Percentiles rank a stretch among this genome's conserved stretches.
Evolutionary conservation across 2,329 filamentous ascomycete genomes (phyloP).

Genomic region (Fonsecaea erecta): DNA sequence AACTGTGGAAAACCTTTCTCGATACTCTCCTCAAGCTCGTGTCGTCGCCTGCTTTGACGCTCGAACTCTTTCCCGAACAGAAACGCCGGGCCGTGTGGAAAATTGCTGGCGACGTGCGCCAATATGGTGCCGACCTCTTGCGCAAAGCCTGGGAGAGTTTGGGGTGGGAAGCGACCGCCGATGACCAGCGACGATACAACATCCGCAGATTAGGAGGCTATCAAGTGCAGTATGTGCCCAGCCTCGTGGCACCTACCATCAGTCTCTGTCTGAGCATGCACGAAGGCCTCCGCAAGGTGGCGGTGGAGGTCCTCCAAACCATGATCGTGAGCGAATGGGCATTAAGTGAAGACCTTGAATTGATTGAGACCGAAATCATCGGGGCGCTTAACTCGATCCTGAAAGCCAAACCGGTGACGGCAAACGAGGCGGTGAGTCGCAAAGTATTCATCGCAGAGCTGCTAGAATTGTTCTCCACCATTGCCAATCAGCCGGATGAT

Average conservation of each 20-base stretch:
- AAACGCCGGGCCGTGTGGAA: constrained; percentile 98
- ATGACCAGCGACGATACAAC: constrained; percentile 78
- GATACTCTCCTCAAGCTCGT: constrained; percentile 86
- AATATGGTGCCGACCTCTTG: constrained; percentile 85
- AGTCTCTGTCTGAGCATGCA: constrained; percentile 95
- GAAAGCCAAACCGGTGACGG: constrained; percentile 74
- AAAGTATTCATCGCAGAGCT: constrained; percentile 91
- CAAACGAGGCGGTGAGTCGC: constrained; percentile 82
- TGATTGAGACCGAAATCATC: constrained; percentile 95
- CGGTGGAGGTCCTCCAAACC: constrained; percentile 89
- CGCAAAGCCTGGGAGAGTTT: constrained; percentile 91
- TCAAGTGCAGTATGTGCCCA: constrained; percentile 96
- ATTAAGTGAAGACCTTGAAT: constrained; percentile 84
- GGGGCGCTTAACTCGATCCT: constrained; percentile 89
- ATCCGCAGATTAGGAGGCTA: constrained; percentile 89
- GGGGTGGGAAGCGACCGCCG: constrained; percentile 86
- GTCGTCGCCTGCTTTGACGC: constrained; percentile 81
- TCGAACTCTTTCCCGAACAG: constrained; percentile 96
- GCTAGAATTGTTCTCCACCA: constrained; percentile 74
- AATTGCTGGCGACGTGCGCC: constrained; percentile 93
- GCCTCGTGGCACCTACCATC: constrained; percentile 86
- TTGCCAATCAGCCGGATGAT: constrained; percentile 70
- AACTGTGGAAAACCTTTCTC: constrained; percentile 93
- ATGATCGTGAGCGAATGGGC: constrained; percentile 99
- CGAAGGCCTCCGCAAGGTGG: constrained; percentile 84